A percentile compares a stretch with the other conserved stretches of the same genome.
phyloP scores from a whole-genome alignment of 2,329 filamentous ascomycete genomes.

The Huntiella moniliformis region DNA sequence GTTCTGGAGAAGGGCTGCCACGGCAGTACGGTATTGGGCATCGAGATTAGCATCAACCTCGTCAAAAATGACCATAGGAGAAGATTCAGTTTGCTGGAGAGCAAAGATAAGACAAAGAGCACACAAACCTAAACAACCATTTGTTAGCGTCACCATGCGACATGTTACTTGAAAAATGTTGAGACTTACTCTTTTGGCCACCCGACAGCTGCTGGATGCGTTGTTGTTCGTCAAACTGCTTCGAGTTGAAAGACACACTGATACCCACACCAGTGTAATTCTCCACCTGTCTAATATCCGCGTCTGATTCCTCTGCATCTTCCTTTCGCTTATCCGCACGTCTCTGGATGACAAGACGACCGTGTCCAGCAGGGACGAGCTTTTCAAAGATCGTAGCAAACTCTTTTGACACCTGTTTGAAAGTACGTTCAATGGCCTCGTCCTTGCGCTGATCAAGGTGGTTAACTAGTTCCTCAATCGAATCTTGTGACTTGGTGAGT shows the following conservation, averaged over 20 bases:
- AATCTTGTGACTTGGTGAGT: constrained; percentile 66
- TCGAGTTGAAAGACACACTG: constrained; percentile 95
- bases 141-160: constrained; percentile 13
- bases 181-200: constrained; percentile 75
- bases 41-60: constrained; percentile 98
- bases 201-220: constrained; percentile 92
- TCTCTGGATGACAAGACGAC: constrained; percentile 79
- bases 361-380: constrained; percentile 82
- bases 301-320: constrained; percentile 45
- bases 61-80: constrained; percentile 97
- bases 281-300: constrained; percentile 58
- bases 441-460: constrained; percentile 91
- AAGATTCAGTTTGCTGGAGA: constrained; percentile 94
- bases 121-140: constrained; percentile 50
- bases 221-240: constrained; percentile 87
- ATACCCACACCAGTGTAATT: constrained; percentile 95
- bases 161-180: constrained; percentile 1
- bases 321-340: constrained; percentile 53
- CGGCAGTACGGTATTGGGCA: constrained; percentile 90
- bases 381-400: constrained; percentile 89
- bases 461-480: constrained; percentile 81
- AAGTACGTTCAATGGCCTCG: constrained; percentile 93
- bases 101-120: constrained; percentile 96
- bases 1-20: constrained; percentile 70
- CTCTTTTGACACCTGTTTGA: constrained; percentile 90